Evolutionary conservation across 2,329 filamentous ascomycete species (phyloP).

Genomic region (Dothidotthia symphoricarpi): DNA sequence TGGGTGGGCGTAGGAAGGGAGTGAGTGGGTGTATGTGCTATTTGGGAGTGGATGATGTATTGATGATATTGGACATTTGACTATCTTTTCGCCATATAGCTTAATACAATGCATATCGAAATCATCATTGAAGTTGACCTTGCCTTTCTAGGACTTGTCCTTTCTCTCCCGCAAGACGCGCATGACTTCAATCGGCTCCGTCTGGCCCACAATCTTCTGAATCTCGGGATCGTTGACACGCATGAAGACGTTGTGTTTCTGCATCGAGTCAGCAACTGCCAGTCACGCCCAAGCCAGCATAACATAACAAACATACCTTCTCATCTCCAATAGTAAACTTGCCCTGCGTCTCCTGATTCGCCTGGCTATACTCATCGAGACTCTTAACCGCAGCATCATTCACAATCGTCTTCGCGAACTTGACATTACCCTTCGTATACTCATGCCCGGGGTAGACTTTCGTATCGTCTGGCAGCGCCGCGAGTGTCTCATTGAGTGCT

Average conservation of each 20-base stretch:
- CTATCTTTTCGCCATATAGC: too few relatives aligned
- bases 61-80: too few relatives aligned
- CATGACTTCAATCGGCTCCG: slow-evolving; percentile 81
- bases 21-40: too few relatives aligned
- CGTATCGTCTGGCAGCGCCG: slow-evolving; percentile 80
- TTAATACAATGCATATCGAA: too few relatives aligned
- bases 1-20: too few relatives aligned
- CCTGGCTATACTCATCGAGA: slow-evolving; percentile 71
- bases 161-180: slow-evolving; percentile 84
- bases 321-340: slow-evolving; percentile 97
- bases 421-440: slow-evolving; percentile 96
- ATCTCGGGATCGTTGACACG: slow-evolving; percentile 80
- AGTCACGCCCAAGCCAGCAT: slow-evolving; percentile 1
- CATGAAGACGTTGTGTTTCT: slow-evolving; percentile 98
- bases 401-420: slow-evolving; percentile 76
- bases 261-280: not conserved
- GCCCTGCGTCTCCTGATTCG: slow-evolving; percentile 85
- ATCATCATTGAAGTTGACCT: too few relatives aligned
- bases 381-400: slow-evolving; percentile 71
- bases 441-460: slow-evolving; percentile 94
- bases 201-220: slow-evolving; percentile 79
- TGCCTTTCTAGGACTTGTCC: slow-evolving; percentile 51
- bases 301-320: slow-evolving; percentile 60
- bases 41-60: too few relatives aligned
- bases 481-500: slow-evolving; percentile 83